Conservation (phyloP, 2,329 filamentous ascomycete species). For the Ceratocystis lukuohia region DNA sequence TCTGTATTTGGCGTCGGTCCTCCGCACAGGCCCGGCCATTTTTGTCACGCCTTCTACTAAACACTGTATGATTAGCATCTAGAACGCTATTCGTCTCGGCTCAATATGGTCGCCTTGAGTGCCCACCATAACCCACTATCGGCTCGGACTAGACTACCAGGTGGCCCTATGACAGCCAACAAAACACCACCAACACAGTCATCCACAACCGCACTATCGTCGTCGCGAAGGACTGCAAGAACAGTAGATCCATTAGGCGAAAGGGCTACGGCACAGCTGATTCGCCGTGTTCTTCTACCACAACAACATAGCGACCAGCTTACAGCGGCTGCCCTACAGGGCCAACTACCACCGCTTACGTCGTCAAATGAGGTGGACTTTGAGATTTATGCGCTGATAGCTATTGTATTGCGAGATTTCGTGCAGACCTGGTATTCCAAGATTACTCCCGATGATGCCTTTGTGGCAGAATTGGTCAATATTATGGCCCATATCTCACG, state of each 20-base stretch:
- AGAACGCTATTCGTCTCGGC: background rate
- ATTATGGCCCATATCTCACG: slow-evolving; percentile 86
- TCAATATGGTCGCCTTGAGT: slow-evolving; percentile 5
- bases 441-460: slow-evolving; percentile 79
- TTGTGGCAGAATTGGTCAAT: slow-evolving; percentile 76
- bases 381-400: slow-evolving; percentile 76
- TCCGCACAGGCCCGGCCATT: background rate
- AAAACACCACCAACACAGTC: slow-evolving; percentile 17
- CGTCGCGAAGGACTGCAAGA: slow-evolving; percentile 27
- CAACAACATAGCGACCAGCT: slow-evolving; percentile 47
- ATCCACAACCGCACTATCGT: slow-evolving; percentile 22
- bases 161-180: background rate
- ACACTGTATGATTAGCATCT: background rate
- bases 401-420: slow-evolving; percentile 79
- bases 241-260: slow-evolving; percentile 51
- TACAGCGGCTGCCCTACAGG: slow-evolving; percentile 52
- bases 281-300: slow-evolving; percentile 71
- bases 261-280: slow-evolving; percentile 63
- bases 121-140: slow-evolving; percentile 4
- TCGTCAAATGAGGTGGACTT: slow-evolving; percentile 89
- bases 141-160: background rate
- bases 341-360: slow-evolving; percentile 77
- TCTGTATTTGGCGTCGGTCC: background rate
- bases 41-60: background rate
- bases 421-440: slow-evolving; percentile 86